These are phyloP conservation scores for Delphinella strobiligena DNA, from an alignment of 2,329 filamentous ascomycete species.

Conservation along the genomic window DNA sequence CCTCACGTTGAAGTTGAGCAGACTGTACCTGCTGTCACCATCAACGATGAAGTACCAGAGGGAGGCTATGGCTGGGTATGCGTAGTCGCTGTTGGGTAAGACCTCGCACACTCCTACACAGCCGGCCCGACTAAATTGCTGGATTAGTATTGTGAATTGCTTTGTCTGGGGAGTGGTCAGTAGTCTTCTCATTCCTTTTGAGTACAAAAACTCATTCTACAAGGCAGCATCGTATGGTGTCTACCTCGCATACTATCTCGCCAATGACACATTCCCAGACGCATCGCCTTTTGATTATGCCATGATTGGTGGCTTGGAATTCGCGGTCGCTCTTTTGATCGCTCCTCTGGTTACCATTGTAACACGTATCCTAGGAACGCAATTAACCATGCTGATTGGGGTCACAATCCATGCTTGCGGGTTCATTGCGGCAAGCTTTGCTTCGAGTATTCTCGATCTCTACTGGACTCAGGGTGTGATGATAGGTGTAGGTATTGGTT, in stretches of 20 bases:
- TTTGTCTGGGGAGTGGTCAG: conserved; percentile 20
- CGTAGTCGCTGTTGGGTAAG: conserved; percentile 14
- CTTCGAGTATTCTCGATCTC: conserved; percentile 26
- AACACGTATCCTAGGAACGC: conserved; percentile 16
- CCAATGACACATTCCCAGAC: conserved; percentile 21
- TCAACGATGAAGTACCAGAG: conserved; percentile 15
- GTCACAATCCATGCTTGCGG: conserved; percentile 22
- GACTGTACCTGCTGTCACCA: background rate
- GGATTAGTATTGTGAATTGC: conserved; percentile 14
- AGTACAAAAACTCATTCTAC: background rate
- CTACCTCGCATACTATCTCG: conserved; percentile 31
- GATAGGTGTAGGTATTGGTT: conserved; percentile 29
- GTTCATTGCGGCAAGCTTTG: conserved; percentile 27
- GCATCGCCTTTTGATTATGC: conserved; percentile 27
- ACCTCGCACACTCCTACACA: conserved; percentile 1
- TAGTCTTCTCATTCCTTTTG: conserved; percentile 6
- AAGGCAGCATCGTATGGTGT: conserved; percentile 25
- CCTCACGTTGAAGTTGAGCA: background rate
- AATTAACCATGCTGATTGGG: conserved; percentile 21
- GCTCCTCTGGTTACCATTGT: conserved; percentile 22
- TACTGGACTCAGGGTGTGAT: conserved; percentile 29
- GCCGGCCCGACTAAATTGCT: background rate
- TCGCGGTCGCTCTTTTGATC: conserved; percentile 23
- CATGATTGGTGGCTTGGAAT: conserved; percentile 28
- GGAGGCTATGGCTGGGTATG: conserved; percentile 27